These are phyloP conservation scores for Acanthamoeba lenticulata DNA, from an alignment of 208 protist species.

Conservation along the genomic window DNA sequence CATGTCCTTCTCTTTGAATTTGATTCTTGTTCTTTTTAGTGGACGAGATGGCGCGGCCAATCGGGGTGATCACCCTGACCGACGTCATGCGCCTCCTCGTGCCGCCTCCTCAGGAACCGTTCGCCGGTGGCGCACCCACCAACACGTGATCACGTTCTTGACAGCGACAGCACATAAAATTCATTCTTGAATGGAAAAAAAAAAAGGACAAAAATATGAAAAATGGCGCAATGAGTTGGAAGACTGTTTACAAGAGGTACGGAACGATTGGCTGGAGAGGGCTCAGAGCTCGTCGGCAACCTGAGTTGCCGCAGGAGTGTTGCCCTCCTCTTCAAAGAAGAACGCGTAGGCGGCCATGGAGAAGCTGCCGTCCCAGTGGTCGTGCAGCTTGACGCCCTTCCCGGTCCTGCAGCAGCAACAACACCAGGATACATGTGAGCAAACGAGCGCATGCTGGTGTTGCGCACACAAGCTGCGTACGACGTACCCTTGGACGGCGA, in stretches of 20 bases:
- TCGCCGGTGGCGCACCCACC: background rate
- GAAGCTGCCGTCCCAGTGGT: constrained; percentile 18
- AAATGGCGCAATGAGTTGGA: no score
- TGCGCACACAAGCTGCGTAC: background rate
- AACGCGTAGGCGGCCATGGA: background rate
- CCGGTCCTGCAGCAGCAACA: background rate
- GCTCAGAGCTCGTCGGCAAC: no score
- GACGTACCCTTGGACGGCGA: background rate
- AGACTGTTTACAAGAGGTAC: no score
- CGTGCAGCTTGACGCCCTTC: background rate
- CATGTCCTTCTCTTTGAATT: background rate
- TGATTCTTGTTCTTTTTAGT: background rate
- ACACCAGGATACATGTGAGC: background rate
- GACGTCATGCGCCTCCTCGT: constrained; percentile 47
- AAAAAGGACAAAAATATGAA: no score
- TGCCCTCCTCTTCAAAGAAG: no score
- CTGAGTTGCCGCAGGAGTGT: no score
- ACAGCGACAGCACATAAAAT: no score
- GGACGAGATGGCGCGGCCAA: background rate
- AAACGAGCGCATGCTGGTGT: background rate
- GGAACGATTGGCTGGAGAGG: no score
- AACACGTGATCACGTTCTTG: no score
- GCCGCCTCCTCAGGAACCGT: background rate
- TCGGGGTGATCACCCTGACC: constrained; percentile 40
- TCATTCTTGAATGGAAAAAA: no score